Conservation (phyloP, 2,329 filamentous ascomycete species). For the Graphilbum sp. region DNA sequence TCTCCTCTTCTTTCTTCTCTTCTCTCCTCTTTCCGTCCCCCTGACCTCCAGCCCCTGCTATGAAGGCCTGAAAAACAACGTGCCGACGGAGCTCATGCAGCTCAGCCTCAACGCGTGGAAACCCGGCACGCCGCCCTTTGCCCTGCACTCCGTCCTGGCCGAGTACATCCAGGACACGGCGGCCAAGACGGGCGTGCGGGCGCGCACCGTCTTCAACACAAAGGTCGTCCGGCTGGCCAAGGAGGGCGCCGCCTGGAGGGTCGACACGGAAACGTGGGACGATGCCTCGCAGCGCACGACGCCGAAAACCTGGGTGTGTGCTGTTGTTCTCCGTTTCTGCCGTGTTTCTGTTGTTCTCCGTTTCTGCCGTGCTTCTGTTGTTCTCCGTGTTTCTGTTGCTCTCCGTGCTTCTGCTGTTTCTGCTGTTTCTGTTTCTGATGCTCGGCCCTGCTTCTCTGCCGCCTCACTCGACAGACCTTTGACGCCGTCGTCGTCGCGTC, state of each 20-base stretch:
- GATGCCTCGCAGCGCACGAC: not conserved
- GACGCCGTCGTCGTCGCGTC: conserved; percentile 50
- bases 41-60: conserved; percentile 36
- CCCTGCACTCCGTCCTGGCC: conserved; percentile 37
- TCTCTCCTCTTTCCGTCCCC: too few species aligned
- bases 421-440: too few species aligned
- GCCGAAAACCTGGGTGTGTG: not conserved
- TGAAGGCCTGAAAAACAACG: conserved; percentile 52
- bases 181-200: conserved; percentile 28
- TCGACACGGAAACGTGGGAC: conserved; percentile 3
- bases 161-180: conserved; percentile 47
- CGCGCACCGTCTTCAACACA: conserved; percentile 37
- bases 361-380: too few species aligned
- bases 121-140: conserved; percentile 39
- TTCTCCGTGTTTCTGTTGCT: too few species aligned
- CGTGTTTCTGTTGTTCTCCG: too few species aligned
- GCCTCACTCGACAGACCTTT: too few species aligned
- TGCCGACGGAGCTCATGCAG: conserved; percentile 41
- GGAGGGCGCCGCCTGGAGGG: conserved; percentile 3
- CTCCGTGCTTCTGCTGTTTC: too few species aligned
- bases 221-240: conserved; percentile 38
- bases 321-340: too few species aligned
- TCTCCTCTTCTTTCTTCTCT: not conserved
- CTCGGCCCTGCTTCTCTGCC: too few species aligned
- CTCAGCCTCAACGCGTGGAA: conserved; percentile 35